Percentiles rank a stretch among this genome's conserved stretches.
These are phyloP conservation scores for Aspergillus novofumigatus DNA, from an alignment of 2,329 filamentous ascomycete species.

Conservation along the genomic window DNA sequence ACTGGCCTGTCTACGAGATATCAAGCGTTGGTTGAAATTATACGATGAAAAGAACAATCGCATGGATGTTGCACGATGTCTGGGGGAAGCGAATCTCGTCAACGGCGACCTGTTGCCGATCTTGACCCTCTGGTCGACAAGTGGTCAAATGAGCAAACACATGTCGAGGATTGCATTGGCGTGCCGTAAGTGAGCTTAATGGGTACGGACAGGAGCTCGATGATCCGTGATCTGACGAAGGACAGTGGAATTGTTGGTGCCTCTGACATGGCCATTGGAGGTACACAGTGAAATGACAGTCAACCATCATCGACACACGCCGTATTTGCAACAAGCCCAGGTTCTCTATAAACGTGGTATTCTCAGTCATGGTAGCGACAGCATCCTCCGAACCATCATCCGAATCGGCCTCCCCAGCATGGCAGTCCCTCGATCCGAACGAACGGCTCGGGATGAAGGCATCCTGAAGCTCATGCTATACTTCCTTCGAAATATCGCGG, in stretches of 20 bases:
- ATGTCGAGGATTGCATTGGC: slow-evolving; percentile 76
- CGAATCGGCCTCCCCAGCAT: slow-evolving; percentile 81
- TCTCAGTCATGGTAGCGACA: slow-evolving; percentile 73
- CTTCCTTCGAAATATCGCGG: slow-evolving; percentile 81
- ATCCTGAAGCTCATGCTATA: slow-evolving; percentile 89
- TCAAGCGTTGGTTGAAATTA: slow-evolving; percentile 91
- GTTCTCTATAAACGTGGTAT: slow-evolving; percentile 85
- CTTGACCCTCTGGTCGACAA: slow-evolving; percentile 74
- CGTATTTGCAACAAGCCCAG: slow-evolving; percentile 83
- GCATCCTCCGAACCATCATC: slow-evolving; percentile 75
- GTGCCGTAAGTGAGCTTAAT: slow-evolving; percentile 51
- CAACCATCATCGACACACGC: slow-evolving; percentile 88
- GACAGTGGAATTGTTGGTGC: slow-evolving; percentile 77
- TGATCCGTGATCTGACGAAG: slow-evolving; percentile 17
- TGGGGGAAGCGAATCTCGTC: slow-evolving; percentile 89
- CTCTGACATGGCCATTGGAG: slow-evolving; percentile 90
- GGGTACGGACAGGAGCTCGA: not conserved
- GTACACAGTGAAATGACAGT: slow-evolving; percentile 77
- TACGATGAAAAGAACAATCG: slow-evolving; percentile 92
- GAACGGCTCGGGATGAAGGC: slow-evolving; percentile 76
- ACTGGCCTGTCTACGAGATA: slow-evolving; percentile 82
- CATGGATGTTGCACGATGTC: slow-evolving; percentile 88
- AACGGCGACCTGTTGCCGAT: slow-evolving; percentile 88
- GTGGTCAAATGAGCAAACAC: slow-evolving; percentile 66
- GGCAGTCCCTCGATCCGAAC: slow-evolving; percentile 70